Evolutionary conservation across 768 basidiomycete genomes (phyloP), one percentile per base, ranked within the genome.

Genomic region (Leccinum uliginosum): DNA sequence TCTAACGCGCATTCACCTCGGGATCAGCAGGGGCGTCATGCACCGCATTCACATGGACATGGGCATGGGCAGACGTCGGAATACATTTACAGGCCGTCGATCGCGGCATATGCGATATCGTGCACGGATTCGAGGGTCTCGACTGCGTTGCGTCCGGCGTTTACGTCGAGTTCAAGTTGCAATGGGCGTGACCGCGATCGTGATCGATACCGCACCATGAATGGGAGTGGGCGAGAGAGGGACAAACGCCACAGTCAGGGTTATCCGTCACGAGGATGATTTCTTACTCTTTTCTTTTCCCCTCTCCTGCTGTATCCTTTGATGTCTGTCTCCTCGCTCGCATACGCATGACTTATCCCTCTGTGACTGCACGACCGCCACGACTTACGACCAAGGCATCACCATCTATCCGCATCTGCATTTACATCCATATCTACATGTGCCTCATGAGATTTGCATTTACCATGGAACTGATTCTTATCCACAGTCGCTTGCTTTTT

Each of bases 41-140:
- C 56, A 4, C 47, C 56, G 0, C 51, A 50, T 21, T 26, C 55
- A 21, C 55, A 58, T 2, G 53, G 32, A 4, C 60, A 62, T 14
- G 54, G 45, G 0, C 62, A 64, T 8, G 51, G 29, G 2, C 58
- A 60, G 23, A 24, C 55, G 24, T 56, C 69, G 11, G 69, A 68
- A 9, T 68, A 53, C 17, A 64, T 71, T 3, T 71, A 71, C 51
- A 65, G 61, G 46, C 71, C 69, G 3, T 71, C 71, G 17, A 67
- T 71, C 15, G 54, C 69, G 1, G 69, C 71, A 3, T 71, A 71
- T 53, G 69, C 69, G 9, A 60, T 71, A 23, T 71, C 69, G 9
- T 71, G 69, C 11, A 71, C 70, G 7, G 70, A 71, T 59, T 62
- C 69, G 19, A 61, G 63, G 62, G 70, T 72, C n/a, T 72, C 71